These are phyloP conservation scores for Gastrolobium villosum DNA, from an alignment of 306 rosid species.

Conservation along the genomic window DNA sequence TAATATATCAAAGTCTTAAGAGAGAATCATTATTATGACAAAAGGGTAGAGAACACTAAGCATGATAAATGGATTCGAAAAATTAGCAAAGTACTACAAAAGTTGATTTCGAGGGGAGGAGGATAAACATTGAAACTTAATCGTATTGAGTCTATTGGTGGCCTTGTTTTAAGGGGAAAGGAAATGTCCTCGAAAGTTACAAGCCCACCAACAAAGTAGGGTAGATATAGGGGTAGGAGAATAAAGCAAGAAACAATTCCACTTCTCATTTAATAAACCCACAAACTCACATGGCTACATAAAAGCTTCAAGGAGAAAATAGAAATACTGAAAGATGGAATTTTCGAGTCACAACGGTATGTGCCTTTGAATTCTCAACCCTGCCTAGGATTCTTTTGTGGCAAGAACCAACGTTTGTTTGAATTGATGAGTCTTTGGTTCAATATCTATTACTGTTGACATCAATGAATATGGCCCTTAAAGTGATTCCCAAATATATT, in stretches of 20 bases:
- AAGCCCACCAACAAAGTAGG: constrained; percentile 66
- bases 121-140: constrained; percentile 66
- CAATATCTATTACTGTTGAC: not conserved
- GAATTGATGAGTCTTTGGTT: constrained; percentile 57
- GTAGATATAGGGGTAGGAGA: constrained; percentile 53
- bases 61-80: constrained; percentile 68
- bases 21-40: constrained; percentile 57
- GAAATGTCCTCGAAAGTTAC: constrained; percentile 58
- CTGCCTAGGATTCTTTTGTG: constrained; percentile 49
- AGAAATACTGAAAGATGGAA: constrained; percentile 50
- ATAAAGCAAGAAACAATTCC: constrained; percentile 58
- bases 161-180: constrained; percentile 64
- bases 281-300: constrained; percentile 45
- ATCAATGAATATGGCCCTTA: no score
- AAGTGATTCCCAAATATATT: constrained; percentile 30
- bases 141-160: constrained; percentile 49
- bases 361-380: constrained; percentile 47
- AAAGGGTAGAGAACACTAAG: constrained; percentile 48
- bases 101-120: constrained; percentile 72
- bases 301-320: constrained; percentile 43
- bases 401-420: constrained; percentile 45
- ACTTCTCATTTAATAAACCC: constrained; percentile 57
- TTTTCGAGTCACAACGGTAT: constrained; percentile 53
- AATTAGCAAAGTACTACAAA: constrained; percentile 57
- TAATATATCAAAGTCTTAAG: constrained; percentile 55